phyloP scores from a whole-genome alignment of 495 filamentous ascomycete species.

The Talaromyces adpressus region DNA sequence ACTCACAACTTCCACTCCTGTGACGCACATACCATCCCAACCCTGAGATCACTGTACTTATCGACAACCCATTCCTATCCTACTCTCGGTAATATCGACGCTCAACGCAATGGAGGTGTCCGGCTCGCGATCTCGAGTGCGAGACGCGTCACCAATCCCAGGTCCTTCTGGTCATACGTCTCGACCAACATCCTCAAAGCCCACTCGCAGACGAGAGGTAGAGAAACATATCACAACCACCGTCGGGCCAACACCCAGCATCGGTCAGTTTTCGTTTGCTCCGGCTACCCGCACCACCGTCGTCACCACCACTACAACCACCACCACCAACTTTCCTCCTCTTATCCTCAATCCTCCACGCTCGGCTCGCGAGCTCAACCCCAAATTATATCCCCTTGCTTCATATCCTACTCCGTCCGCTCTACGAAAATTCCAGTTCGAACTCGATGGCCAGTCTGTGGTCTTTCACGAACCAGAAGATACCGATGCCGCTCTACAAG shows the following conservation, averaged over 20 bases:
- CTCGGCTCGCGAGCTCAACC: conserved; percentile 66
- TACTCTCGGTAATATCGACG: neutral
- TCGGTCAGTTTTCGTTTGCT: conserved; percentile 64
- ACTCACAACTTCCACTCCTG: neutral
- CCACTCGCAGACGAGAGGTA: conserved; percentile 25
- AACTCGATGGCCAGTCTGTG: conserved; percentile 57
- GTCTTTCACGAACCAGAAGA: conserved; percentile 63
- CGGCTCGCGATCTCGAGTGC: conserved; percentile 5
- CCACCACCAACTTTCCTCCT: conserved; percentile 82
- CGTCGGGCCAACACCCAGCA: conserved; percentile 22
- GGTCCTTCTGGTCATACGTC: neutral
- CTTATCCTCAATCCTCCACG: conserved; percentile 69
- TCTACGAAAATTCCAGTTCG: conserved; percentile 66
- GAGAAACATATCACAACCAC: conserved; percentile 19
- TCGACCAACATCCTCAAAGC: conserved; percentile 6
- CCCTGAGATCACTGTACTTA: neutral
- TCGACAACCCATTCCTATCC: neutral
- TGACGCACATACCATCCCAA: neutral
- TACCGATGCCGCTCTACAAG: conserved; percentile 40
- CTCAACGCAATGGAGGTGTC: conserved; percentile 1
- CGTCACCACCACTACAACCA: conserved; percentile 91
- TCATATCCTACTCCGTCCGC: conserved; percentile 68
- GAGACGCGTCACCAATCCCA: conserved; percentile 8
- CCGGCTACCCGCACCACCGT: conserved; percentile 69
- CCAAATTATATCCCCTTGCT: conserved; percentile 86